Percentiles rank a stretch among this genome's conserved stretches.
These are phyloP conservation scores for Fragaria iinumae DNA, from an alignment of 306 rosid species.

Conservation along the genomic window DNA sequence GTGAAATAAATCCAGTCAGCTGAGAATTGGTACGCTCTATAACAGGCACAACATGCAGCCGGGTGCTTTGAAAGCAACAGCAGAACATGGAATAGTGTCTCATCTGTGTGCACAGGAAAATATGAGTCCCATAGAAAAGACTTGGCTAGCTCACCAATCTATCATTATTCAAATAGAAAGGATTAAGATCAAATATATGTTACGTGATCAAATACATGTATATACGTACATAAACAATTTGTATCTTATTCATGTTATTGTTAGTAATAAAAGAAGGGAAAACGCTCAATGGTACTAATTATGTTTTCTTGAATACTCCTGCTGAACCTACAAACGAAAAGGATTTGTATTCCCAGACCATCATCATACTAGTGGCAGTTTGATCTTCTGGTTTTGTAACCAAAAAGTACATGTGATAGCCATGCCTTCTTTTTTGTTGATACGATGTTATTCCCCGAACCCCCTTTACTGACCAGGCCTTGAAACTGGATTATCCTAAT, in stretches of 20 bases:
- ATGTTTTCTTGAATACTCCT: background rate
- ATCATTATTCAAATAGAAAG: background rate
- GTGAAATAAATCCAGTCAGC: conserved; percentile 54
- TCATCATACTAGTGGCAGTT: background rate
- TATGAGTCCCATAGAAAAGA: conserved; percentile 63
- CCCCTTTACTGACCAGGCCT: background rate
- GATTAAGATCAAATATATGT: background rate
- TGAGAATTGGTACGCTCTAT: conserved; percentile 34
- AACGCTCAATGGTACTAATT: background rate
- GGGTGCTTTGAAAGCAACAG: conserved; percentile 65
- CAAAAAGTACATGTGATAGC: background rate
- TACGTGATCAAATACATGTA: too few relatives aligned
- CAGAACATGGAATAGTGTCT: conserved; percentile 58
- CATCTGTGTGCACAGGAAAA: conserved; percentile 54
- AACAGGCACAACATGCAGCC: conserved; percentile 54
- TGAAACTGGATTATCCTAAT: background rate
- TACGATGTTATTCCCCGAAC: background rate
- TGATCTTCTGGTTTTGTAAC: background rate
- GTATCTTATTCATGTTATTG: background rate
- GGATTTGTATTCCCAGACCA: background rate
- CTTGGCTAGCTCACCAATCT: conserved; percentile 68
- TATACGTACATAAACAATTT: background rate
- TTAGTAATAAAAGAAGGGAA: too few relatives aligned
- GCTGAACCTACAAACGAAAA: background rate
- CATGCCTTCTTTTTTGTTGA: background rate